These are phyloP conservation scores for Coemansia brasiliensis DNA, from an alignment of 192 early-diverging fungal species.

Conservation along the genomic window DNA sequence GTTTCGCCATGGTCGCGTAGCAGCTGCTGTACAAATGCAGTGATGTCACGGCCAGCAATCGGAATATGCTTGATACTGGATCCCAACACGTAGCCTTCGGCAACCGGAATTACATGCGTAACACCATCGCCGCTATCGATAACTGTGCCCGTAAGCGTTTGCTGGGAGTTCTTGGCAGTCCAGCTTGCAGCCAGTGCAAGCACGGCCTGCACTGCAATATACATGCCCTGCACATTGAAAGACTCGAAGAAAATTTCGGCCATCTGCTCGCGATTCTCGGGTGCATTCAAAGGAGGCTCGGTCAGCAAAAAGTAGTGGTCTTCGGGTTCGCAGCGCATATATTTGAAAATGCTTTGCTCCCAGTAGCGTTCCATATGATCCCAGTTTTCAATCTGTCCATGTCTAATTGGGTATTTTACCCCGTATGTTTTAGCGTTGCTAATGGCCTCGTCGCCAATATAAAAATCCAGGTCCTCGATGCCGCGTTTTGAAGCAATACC, in stretches of 20 bases:
- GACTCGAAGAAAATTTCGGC: slow-evolving; percentile 99
- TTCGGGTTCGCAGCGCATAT: slow-evolving; percentile 97
- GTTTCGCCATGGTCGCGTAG: slow-evolving; percentile 94
- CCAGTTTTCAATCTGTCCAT: slow-evolving; percentile 99
- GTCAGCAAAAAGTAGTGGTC: slow-evolving; percentile 97
- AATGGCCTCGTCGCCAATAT: slow-evolving; percentile 94
- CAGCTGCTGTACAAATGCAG: slow-evolving; percentile 96
- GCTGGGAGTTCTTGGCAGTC: slow-evolving; percentile 80
- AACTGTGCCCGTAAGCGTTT: slow-evolving; percentile 95
- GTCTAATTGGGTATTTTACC: slow-evolving; percentile 89
- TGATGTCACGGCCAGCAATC: slow-evolving; percentile 97
- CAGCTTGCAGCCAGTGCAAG: slow-evolving; percentile 95
- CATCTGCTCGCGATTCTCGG: slow-evolving; percentile 98
- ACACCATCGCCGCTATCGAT: slow-evolving; percentile 99
- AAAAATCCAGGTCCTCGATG: slow-evolving; percentile 96
- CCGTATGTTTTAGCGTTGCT: slow-evolving; percentile 87
- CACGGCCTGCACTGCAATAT: slow-evolving; percentile 99
- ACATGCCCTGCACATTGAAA: slow-evolving; percentile 95
- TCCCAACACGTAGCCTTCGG: slow-evolving; percentile 97
- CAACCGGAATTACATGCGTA: slow-evolving; percentile 98
- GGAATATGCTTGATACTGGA: slow-evolving; percentile 98
- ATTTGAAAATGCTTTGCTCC: slow-evolving; percentile 98
- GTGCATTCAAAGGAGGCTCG: slow-evolving; percentile 96
- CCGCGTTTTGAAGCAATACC: slow-evolving; percentile 94
- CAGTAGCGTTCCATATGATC: slow-evolving; percentile 99